Base-by-base conservation (phyloP, 306 rosid genomes). In the Cyamopsis tetragonoloba region DNA sequence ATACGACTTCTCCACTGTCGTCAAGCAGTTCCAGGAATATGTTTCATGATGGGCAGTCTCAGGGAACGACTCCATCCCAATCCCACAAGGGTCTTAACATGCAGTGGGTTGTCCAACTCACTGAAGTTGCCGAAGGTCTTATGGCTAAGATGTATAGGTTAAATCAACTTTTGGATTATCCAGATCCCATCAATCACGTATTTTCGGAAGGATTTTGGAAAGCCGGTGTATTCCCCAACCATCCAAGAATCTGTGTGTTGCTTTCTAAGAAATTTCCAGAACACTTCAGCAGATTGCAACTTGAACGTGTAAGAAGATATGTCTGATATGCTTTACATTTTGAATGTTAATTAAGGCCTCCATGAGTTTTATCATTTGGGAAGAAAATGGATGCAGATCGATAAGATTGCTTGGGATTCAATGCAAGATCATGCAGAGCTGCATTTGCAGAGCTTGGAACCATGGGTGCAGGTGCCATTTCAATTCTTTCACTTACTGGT, bases 111-210 rank as follows among this genome's bases (percentile, higher is more conserved):
- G 86, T 88, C 56, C 96, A 93, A 51, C 89, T 93, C 47, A 88
- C 87, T 35, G 95, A 88, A 75, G 98, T 93, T 68, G 98, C 91
- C 0, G 90, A 93, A 63, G 98, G 98, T 77, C 91, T 93, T 80
- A 86, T 93, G 98, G 98, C 96, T 77, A 90, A 89, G 83, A 90
- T 90, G 87, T 86, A 93, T 83, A 85, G 97, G 86, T 77, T 93
- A 65, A 89, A 90, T 77, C 98, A 93, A 71, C 90, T 89, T 70
- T 81, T 93, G 91, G 98, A 90, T 79, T 93, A 84, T 78, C 98
- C 98, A 3, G 97, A 93, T 78, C 95, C 97, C 28, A 72, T 88
- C 61, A 84, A 87, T 66, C 89, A 81, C 75, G 81, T 77, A 13
- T 90, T 84, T 85, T 86, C 95, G 23, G 97, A 93, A 18, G 88